Base-by-base conservation (phyloP, 257 asterid species). In the Rhazya stricta region DNA sequence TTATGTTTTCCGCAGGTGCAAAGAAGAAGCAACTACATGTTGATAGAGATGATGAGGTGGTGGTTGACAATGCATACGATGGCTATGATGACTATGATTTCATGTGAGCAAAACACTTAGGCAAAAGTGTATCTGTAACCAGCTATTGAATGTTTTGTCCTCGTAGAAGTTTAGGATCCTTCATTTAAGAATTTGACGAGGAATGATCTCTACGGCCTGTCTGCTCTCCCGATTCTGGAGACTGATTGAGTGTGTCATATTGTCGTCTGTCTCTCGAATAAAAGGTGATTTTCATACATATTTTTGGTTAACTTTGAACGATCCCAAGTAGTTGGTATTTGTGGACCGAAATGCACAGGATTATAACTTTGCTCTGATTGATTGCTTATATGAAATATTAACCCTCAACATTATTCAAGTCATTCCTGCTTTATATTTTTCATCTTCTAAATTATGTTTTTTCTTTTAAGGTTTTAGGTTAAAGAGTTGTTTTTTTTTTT, bases 1-100 rank as follows among this genome's bases (percentile, higher is more conserved):
- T 78, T 74, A 39, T 42, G 13, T 78, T 74, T 60, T 69, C 67
- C 67, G n/a, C 89, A 94, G 97, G 78, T 81, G 90, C 89, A 54
- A 94, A 92, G 94, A 94, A 94, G 89, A 92, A 88, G 72, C 95
- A 92, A 83, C 75, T 94, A 77, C 93, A 84, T 67, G 77, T 91
- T 61, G 97, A 85, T 48, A 87, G 84, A 50, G 97, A 84, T 68
- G 97, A 94, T 45, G 97, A 88, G 62, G 84, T 85, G 51, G 88
- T 60, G 7, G 91, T 75, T 48, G 85, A 76, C 30, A 57, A 63
- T 81, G 74, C 83, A 11, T 84, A 79, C 57, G 88, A 89, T 77
- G 96, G 71, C 69, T 83, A 58, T 58, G 98, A 94, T 12, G 98
- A 92, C 78, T 84, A 81, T 76, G 97, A 94, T 84, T 94, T 94